Percentiles rank a stretch among this genome's conserved stretches.
These are phyloP conservation scores for Vicia sativa DNA, from an alignment of 306 rosid species.

Conservation along the genomic window DNA sequence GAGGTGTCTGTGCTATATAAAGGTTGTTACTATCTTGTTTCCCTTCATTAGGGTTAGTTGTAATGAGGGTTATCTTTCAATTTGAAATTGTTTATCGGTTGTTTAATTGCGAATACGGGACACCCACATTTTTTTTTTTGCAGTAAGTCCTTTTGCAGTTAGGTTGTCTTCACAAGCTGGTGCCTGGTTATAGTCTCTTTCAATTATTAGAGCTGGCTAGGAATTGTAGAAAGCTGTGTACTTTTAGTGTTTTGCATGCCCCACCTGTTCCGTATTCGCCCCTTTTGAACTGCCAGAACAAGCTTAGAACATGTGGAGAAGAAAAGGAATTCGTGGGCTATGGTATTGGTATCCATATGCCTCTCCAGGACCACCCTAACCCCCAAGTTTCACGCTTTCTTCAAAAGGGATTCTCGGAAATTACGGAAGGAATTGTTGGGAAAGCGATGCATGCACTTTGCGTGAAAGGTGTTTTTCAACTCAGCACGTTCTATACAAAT, in stretches of 20 bases:
- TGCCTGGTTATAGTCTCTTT: neutral
- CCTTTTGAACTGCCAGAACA: slow-evolving; percentile 20
- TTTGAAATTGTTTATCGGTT: neutral
- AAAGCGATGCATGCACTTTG: slow-evolving; percentile 73
- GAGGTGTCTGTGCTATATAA: no score
- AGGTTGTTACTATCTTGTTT: neutral
- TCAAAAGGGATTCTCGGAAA: slow-evolving; percentile 74
- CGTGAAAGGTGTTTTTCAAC: slow-evolving; percentile 56
- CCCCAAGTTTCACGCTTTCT: slow-evolving; percentile 66
- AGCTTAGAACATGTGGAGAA: slow-evolving; percentile 49
- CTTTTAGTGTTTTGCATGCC: slow-evolving; percentile 33
- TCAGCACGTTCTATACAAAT: slow-evolving; percentile 59
- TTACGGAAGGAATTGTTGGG: slow-evolving; percentile 58
- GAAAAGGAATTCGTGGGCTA: slow-evolving; percentile 45
- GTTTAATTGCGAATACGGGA: neutral
- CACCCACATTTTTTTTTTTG: neutral
- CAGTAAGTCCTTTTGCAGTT: neutral
- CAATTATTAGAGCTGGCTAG: slow-evolving; percentile 51
- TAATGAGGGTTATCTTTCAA: neutral
- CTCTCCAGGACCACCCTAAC: slow-evolving; percentile 57
- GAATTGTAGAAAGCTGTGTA: slow-evolving; percentile 45
- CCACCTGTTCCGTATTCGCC: slow-evolving; percentile 20
- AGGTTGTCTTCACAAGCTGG: neutral
- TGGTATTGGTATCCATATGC: slow-evolving; percentile 38
- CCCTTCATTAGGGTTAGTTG: neutral